Conservation (phyloP, 208 protist genomes). For the Giardia duodenalis region DNA sequence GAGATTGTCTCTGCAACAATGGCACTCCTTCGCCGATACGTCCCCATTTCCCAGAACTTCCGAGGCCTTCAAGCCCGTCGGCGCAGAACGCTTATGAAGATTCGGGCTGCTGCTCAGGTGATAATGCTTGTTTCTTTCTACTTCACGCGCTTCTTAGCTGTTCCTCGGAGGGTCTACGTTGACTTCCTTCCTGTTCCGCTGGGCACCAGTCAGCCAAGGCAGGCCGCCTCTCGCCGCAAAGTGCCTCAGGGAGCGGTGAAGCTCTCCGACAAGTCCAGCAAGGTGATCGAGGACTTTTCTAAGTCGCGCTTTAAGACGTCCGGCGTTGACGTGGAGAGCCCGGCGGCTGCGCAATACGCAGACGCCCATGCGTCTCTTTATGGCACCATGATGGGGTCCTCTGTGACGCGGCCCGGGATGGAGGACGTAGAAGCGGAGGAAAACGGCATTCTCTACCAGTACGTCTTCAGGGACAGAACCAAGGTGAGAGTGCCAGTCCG, state of each 20-base stretch:
- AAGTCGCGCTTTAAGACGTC: conserved; percentile 7
- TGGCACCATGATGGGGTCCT: no score
- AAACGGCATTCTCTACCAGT: not conserved
- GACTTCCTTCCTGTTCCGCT: not conserved
- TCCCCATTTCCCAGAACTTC: not conserved
- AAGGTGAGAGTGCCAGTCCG: not conserved
- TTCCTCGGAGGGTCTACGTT: not conserved
- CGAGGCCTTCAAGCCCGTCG: no score
- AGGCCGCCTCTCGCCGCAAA: not conserved
- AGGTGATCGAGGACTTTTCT: not conserved
- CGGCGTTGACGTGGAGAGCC: not conserved
- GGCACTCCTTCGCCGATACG: not conserved
- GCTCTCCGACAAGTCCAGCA: not conserved
- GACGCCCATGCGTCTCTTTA: not conserved
- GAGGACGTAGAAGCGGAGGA: not conserved
- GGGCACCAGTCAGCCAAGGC: not conserved
- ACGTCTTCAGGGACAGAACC: not conserved
- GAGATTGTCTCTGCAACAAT: not conserved
- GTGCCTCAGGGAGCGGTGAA: not conserved
- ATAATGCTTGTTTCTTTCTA: not conserved
- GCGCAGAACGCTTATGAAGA: not conserved
- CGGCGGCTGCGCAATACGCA: not conserved
- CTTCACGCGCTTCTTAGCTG: not conserved
- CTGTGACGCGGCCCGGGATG: no score
- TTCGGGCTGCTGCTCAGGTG: not conserved